These are phyloP conservation scores for Schwanniomyces occidentalis DNA, from an alignment of 805 yeast genomes.

Conservation along the genomic window DNA sequence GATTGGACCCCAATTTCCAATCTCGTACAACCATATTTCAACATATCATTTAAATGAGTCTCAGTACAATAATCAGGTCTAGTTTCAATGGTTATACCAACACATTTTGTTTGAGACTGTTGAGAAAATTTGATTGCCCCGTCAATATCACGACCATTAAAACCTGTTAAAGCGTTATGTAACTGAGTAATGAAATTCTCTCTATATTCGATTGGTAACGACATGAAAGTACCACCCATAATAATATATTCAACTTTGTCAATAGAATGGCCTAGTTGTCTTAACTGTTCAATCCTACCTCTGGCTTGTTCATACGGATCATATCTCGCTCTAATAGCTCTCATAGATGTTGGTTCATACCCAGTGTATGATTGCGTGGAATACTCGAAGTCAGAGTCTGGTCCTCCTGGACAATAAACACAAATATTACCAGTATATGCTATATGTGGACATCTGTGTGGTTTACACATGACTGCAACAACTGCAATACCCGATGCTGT, in stretches of 20 bases:
- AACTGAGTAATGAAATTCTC: conserved; percentile 85
- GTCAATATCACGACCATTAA: conserved; percentile 79
- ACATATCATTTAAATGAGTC: conserved; percentile 93
- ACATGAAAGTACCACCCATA: conserved; percentile 99
- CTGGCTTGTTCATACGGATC: conserved; percentile 99
- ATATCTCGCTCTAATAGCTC: conserved; percentile 97
- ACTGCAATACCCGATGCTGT: conserved; percentile 99
- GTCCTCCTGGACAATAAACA: conserved; percentile 99
- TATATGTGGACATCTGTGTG: conserved; percentile 98
- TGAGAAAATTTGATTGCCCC: conserved; percentile 91
- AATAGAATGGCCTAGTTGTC: conserved; percentile 93
- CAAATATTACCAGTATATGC: conserved; percentile 98
- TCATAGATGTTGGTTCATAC: conserved; percentile 97
- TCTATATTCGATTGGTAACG: conserved; percentile 84
- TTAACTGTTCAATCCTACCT: conserved; percentile 93
- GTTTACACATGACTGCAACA: conserved; percentile 99
- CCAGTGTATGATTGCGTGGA: conserved; percentile 98
- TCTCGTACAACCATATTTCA: conserved; percentile 94
- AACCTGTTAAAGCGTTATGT: conserved; percentile 95
- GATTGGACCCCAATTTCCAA: conserved; percentile 97
- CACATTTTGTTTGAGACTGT: conserved; percentile 94
- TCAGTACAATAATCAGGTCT: conserved; percentile 98
- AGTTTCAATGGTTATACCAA: conserved; percentile 97
- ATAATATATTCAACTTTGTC: conserved; percentile 97
- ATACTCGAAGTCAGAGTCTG: conserved; percentile 96